Evolutionary conservation across 106 monocot genomes (phyloP).

Genomic region (Acorus calamus): DNA sequence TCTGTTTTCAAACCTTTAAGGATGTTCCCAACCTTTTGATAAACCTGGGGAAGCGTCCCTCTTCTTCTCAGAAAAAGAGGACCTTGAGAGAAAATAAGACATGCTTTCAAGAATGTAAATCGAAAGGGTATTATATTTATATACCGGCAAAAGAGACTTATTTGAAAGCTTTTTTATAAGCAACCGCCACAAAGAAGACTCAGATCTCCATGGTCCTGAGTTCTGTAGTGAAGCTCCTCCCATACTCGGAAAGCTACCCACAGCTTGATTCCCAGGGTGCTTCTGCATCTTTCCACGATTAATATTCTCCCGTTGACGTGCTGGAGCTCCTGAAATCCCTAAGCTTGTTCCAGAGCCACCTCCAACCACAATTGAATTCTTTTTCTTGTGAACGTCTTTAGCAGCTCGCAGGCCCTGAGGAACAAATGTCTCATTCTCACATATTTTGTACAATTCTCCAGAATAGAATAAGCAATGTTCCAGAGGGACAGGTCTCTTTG

Average conservation of each 20-base stretch:
- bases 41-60: too few relatives aligned
- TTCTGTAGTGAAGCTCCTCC: slow-evolving; percentile 32
- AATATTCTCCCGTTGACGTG: slow-evolving; percentile 31
- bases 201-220: slow-evolving; percentile 54
- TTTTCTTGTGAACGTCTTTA: slow-evolving; percentile 69
- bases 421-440: slow-evolving; percentile 69
- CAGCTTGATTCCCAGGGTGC: slow-evolving; percentile 30
- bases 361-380: slow-evolving; percentile 28
- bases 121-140: slow-evolving; percentile 7
- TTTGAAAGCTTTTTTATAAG: slow-evolving; percentile 73
- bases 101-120: not conserved
- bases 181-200: slow-evolving; percentile 61
- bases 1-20: too few relatives aligned
- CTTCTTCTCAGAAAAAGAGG: not conserved
- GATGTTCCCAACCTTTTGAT: too few relatives aligned
- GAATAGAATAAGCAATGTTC: slow-evolving; percentile 95
- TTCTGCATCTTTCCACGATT: slow-evolving; percentile 50
- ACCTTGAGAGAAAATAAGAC: not conserved
- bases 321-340: slow-evolving; percentile 27
- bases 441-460: slow-evolving; percentile 75
- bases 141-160: slow-evolving; percentile 75
- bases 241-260: slow-evolving; percentile 16
- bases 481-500: slow-evolving; percentile 81
- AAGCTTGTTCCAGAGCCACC: slow-evolving; percentile 19
- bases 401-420: slow-evolving; percentile 59